Percentiles rank a stretch among this genome's conserved stretches.
Evolutionary conservation across 2,329 filamentous ascomycete genomes (phyloP).

Genomic region (Ophiobolus disseminans): DNA sequence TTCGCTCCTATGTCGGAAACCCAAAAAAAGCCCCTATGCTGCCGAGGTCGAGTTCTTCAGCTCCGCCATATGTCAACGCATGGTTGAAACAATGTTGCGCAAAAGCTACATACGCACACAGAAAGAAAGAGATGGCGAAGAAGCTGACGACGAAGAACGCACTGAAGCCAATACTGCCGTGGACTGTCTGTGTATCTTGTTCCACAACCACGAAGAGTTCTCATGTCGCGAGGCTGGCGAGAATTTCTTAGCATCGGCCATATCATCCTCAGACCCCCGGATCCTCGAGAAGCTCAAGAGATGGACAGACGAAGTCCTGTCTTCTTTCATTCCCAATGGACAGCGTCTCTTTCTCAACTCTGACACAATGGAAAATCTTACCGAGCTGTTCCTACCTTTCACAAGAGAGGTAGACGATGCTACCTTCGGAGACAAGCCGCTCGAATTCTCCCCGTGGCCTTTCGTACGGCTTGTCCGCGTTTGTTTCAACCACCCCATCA

Average conservation of each 20-base stretch:
- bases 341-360: constrained; percentile 7
- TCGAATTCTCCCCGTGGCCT: constrained; percentile 29
- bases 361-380: constrained; percentile 14
- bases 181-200: constrained; percentile 10
- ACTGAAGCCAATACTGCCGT: constrained; percentile 5
- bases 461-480: constrained; percentile 25
- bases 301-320: constrained; percentile 20
- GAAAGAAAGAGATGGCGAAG: constrained; percentile 8
- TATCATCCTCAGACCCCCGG: neutral
- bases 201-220: constrained; percentile 4
- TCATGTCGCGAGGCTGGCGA: constrained; percentile 9
- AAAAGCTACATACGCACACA: constrained; percentile 5
- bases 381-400: constrained; percentile 20
- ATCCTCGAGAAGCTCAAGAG: constrained; percentile 8
- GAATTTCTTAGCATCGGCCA: constrained; percentile 14
- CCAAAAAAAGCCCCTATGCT: constrained; percentile 9
- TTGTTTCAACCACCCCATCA: constrained; percentile 11
- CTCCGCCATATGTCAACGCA: constrained; percentile 1
- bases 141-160: constrained; percentile 8
- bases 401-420: constrained; percentile 9
- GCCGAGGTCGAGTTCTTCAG: constrained; percentile 22
- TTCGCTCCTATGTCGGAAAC: constrained; percentile 7
- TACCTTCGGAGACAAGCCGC: constrained; percentile 13
- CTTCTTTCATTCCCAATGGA: constrained; percentile 6
- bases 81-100: constrained; percentile 9